Evolutionary conservation across 495 filamentous ascomycete species (phyloP).

Genomic region (Staphylotrichum tortipilum): DNA sequence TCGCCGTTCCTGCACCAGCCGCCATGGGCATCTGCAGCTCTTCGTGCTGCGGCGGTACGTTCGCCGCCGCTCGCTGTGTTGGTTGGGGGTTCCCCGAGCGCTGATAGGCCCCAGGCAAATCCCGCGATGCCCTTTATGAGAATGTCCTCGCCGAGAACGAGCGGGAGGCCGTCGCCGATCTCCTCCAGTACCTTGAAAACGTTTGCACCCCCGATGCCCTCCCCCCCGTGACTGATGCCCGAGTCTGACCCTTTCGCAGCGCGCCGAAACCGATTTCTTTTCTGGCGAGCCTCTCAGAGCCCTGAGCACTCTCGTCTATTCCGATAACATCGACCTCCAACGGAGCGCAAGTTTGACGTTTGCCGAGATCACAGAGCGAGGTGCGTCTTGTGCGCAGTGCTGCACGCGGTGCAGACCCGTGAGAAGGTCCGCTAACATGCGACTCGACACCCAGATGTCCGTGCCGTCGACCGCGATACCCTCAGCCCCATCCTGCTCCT

Average conservation of each 20-base stretch:
- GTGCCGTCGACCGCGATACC: slow-evolving; percentile 89
- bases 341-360: slow-evolving; percentile 96
- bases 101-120: slow-evolving; percentile 52
- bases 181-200: slow-evolving; percentile 92
- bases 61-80: not conserved
- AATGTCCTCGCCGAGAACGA: slow-evolving; percentile 93
- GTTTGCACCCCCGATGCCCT: slow-evolving; percentile 41
- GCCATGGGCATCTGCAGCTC: slow-evolving; percentile 37
- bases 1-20: slow-evolving; percentile 9
- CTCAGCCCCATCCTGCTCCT: slow-evolving; percentile 93
- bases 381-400: slow-evolving; percentile 46
- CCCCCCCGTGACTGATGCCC: not conserved
- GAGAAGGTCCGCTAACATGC: slow-evolving; percentile 14
- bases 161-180: slow-evolving; percentile 91
- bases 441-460: slow-evolving; percentile 74
- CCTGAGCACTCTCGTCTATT: slow-evolving; percentile 91
- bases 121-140: slow-evolving; percentile 91
- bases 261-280: slow-evolving; percentile 96
- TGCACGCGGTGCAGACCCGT: not conserved
- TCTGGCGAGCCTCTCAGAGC: slow-evolving; percentile 91
- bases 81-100: not conserved
- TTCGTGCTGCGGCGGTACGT: slow-evolving; percentile 33
- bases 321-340: slow-evolving; percentile 97
- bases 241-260: slow-evolving; percentile 43
- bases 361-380: slow-evolving; percentile 97